These are phyloP conservation scores for Salix brachista DNA, from an alignment of 345 rosid species.

Conservation along the genomic window DNA sequence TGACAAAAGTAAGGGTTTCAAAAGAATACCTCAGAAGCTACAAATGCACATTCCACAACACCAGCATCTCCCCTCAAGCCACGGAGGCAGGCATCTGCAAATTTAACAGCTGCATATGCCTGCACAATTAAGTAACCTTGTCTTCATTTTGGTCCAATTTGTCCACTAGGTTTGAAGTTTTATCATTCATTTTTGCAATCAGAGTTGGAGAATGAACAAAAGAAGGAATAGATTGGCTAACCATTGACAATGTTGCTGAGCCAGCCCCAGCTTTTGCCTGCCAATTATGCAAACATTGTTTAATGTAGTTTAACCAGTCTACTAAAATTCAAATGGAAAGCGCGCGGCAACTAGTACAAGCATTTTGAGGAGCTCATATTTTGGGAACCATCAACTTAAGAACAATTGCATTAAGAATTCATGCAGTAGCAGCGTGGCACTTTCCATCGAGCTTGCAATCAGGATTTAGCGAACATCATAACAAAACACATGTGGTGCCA, in stretches of 20 bases:
- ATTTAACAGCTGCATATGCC: conserved; percentile 98
- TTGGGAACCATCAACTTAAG: not conserved
- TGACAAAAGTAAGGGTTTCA: not conserved
- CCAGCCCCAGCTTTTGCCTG: conserved; percentile 99
- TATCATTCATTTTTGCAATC: not conserved
- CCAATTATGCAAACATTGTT: conserved; percentile 10
- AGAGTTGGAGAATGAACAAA: not conserved
- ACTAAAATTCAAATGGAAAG: no score
- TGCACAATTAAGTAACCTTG: conserved; percentile 18
- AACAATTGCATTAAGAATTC: not conserved
- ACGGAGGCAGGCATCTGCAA: conserved; percentile 87
- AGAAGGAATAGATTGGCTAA: conserved; percentile 19
- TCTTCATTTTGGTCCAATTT: not conserved
- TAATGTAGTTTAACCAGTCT: not conserved
- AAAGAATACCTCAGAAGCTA: conserved; percentile 62
- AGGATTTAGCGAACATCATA: not conserved
- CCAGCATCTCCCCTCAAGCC: conserved; percentile 88
- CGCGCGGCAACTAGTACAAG: not conserved
- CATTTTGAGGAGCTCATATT: not conserved
- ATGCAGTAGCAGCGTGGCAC: not conserved
- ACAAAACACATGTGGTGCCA: not conserved
- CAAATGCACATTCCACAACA: conserved; percentile 69
- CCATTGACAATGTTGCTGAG: conserved; percentile 98
- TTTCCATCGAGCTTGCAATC: not conserved
- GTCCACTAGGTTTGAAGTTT: not conserved